Evolutionary conservation across 148 eudicot genomes (phyloP), one percentile per base, ranked within the genome.

Genomic region (Cornus florida): DNA sequence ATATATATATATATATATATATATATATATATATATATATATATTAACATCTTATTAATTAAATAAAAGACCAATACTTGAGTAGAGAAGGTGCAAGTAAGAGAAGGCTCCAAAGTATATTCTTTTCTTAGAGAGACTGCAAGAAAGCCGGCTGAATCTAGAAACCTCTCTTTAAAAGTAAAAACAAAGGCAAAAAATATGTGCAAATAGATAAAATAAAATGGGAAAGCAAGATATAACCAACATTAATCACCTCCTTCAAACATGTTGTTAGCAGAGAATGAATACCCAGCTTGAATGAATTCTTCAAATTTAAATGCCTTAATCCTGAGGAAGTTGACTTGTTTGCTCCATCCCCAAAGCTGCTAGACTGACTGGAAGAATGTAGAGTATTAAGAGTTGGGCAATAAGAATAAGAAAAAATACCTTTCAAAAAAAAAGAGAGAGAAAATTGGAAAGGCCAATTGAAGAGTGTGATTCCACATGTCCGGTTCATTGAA

Each of bases 261-360:
- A 91, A 78, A 77, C 88, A 87, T 17, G 93, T 83, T 20, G 91
- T 90, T 70, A 90, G 91, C 56, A 93, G 79, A 82, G 90, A 83
- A 16, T 85, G 86, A 12, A 89, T 43, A 17, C 71, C 82, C 9
- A 82, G 85, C 78, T 83, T 84, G 78, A 93, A 89, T n/a, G 92
- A 85, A 73, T 82, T 89, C 79, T 84, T 91, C 90, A 93, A 33
- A 64, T 85, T 85, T 81, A 70, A 71, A 32, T 85, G 89, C 71
- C 88, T 78, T 14, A 78, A 75, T 60, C 91, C 93, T n/a, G 83
- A 67, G 41, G 66, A 23, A 7, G 71, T 75, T 80, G 82, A 24
- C 17, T 69, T 28, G 56, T 7, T 69, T 66, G 76, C 70, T 87
- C 90, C 90, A 85, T 87, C 75, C 46, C 33, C 65, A 64, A 35